These are phyloP conservation scores for Petunia secreta DNA, from an alignment of 257 asterid species.

Conservation along the genomic window DNA sequence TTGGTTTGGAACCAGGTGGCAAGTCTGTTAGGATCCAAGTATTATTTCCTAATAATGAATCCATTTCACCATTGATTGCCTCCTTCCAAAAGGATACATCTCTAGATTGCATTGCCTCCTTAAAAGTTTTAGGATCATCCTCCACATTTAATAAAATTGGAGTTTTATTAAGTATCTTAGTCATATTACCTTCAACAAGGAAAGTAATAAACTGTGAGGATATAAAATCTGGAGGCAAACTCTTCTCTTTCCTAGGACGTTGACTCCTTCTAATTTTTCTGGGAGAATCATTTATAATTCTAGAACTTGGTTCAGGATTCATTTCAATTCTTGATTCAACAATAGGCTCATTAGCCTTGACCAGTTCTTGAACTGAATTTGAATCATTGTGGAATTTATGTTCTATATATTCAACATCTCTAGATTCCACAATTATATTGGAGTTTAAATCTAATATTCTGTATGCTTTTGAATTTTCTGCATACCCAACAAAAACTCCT, in stretches of 20 bases:
- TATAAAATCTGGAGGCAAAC: neutral
- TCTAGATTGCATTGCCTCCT: neutral
- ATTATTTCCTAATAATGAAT: neutral
- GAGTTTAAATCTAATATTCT: neutral
- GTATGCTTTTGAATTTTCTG: conserved; percentile 16
- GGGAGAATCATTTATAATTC: neutral
- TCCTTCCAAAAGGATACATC: neutral
- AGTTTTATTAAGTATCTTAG: neutral
- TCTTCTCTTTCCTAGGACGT: neutral
- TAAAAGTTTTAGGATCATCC: neutral
- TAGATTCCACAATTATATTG: conserved; percentile 19
- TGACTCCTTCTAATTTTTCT: conserved; percentile 11
- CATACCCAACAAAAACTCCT: conserved; percentile 31
- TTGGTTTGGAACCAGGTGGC: conserved; percentile 2
- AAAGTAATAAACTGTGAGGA: neutral
- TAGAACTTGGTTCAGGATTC: neutral
- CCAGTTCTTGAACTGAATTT: neutral
- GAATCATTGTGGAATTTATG: neutral
- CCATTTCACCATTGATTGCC: conserved; percentile 12
- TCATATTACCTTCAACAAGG: neutral
- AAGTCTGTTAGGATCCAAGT: neutral
- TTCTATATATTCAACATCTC: conserved; percentile 28
- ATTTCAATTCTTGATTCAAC: neutral
- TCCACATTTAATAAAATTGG: neutral
- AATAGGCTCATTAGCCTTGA: neutral